Evolutionary conservation across 768 basidiomycete species (phyloP).

Genomic region (Crassisporium funariophilum): DNA sequence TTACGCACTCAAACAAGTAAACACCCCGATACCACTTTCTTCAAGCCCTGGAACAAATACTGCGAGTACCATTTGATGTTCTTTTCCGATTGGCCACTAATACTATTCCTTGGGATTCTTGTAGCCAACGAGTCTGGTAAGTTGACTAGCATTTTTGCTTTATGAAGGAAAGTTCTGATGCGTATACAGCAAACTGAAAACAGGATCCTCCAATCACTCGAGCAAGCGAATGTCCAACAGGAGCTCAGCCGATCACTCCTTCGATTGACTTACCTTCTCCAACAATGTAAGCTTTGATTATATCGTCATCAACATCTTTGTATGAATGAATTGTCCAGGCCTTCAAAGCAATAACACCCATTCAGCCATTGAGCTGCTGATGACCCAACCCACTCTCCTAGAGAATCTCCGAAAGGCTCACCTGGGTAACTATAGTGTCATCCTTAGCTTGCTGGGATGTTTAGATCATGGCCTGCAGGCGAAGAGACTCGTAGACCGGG

Average conservation of each 20-base stretch:
- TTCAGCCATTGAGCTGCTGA: constrained; percentile 82
- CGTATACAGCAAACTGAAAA: constrained; percentile 59
- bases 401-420: constrained; percentile 90
- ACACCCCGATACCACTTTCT: constrained; percentile 18
- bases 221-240: constrained; percentile 79
- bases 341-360: constrained; percentile 67
- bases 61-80: constrained; percentile 32
- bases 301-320: not conserved
- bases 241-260: constrained; percentile 76
- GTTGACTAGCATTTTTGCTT: not conserved
- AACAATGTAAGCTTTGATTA: constrained; percentile 56
- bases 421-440: constrained; percentile 88
- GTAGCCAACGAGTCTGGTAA: not conserved
- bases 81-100: not conserved
- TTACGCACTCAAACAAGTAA: constrained; percentile 49
- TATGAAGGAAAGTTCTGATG: not conserved
- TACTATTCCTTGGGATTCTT: not conserved
- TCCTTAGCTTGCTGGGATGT: constrained; percentile 91
- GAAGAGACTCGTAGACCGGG: constrained; percentile 89
- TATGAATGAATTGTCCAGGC: constrained; percentile 40
- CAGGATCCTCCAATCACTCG: constrained; percentile 63
- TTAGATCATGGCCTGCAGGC: constrained; percentile 82
- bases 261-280: constrained; percentile 78
- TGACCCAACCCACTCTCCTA: constrained; percentile 75
- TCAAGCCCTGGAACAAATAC: constrained; percentile 48